phyloP scores from a whole-genome alignment of 2,329 filamentous ascomycete species.

The Alternaria infectoria region DNA sequence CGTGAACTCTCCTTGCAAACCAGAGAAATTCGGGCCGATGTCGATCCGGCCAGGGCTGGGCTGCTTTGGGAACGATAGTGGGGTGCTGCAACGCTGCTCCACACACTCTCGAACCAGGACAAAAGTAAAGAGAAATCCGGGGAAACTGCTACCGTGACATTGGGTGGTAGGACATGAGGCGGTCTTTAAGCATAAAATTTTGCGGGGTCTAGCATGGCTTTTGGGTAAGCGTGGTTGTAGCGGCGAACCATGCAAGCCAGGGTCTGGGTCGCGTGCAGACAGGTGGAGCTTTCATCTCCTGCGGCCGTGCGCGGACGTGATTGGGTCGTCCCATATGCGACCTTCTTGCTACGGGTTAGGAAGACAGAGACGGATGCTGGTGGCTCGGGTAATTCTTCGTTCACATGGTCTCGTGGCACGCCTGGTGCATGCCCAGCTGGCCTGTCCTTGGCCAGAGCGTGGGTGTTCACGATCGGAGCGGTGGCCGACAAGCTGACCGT shows the following conservation, averaged over 20 bases:
- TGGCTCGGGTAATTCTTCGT: background rate
- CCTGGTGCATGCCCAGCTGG: background rate
- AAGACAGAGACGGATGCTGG: background rate
- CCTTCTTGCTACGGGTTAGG: conserved; percentile 21
- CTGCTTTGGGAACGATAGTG: conserved; percentile 2
- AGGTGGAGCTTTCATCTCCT: conserved; percentile 22
- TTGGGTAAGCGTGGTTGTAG: conserved; percentile 14
- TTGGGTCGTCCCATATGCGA: conserved; percentile 16
- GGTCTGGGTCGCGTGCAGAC: conserved; percentile 25
- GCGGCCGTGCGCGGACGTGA: conserved; percentile 4
- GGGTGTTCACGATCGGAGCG: conserved; percentile 7
- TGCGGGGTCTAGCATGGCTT: conserved; percentile 23
- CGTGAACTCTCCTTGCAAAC: background rate
- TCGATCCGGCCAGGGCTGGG: background rate
- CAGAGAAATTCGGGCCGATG: background rate
- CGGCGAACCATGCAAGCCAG: conserved; percentile 17
- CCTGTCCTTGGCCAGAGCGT: conserved; percentile 3
- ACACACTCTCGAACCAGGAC: conserved; percentile 1
- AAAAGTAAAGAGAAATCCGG: conserved; percentile 16
- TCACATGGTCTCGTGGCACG: conserved; percentile 5
- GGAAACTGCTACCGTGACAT: conserved; percentile 19
- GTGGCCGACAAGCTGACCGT: background rate
- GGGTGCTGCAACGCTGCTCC: conserved; percentile 6
- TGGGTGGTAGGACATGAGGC: conserved; percentile 21
- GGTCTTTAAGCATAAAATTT: conserved; percentile 31